A percentile compares a stretch with the other conserved stretches of the same genome.
Conservation (phyloP, 768 basidiomycete species). For the Calvatia gigantea region DNA sequence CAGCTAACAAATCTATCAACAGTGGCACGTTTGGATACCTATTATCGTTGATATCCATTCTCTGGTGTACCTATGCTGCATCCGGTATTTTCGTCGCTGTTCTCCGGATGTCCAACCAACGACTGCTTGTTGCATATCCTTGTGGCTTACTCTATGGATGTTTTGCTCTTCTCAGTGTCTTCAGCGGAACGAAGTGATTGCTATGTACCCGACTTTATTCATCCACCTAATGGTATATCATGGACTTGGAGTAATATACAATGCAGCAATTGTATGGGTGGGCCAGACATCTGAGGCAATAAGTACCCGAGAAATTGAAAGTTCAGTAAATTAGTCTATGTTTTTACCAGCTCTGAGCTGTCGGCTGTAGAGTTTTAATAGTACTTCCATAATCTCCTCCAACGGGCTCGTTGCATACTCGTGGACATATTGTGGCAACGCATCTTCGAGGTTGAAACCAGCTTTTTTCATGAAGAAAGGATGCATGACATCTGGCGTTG, state of each 20-base stretch:
- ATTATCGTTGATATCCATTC: constrained; percentile 74
- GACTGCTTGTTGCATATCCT: constrained; percentile 94
- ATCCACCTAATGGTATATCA: background rate
- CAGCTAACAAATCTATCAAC: constrained; percentile 16
- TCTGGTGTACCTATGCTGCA: constrained; percentile 97
- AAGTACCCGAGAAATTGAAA: background rate
- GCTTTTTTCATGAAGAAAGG: constrained; percentile 85
- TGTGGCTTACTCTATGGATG: constrained; percentile 92
- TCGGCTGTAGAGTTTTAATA: constrained; percentile 73
- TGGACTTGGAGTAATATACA: background rate
- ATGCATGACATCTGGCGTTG: constrained; percentile 86
- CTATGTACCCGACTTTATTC: background rate
- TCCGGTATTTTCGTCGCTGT: constrained; percentile 95
- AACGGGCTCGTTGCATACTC: constrained; percentile 83
- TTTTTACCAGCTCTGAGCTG: constrained; percentile 43
- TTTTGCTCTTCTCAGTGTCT: constrained; percentile 90
- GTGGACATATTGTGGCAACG: constrained; percentile 82
- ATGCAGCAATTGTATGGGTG: background rate
- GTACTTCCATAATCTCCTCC: constrained; percentile 79
- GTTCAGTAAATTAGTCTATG: background rate
- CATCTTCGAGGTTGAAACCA: constrained; percentile 80
- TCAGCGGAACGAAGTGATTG: constrained; percentile 44
- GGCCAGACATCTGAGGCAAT: background rate
- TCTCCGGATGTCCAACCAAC: constrained; percentile 92
- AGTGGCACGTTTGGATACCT: constrained; percentile 87